Percentiles rank a stretch among this genome's conserved stretches.
phyloP scores from a whole-genome alignment of 2,329 filamentous ascomycete species.

The Exophiala spinifera region DNA sequence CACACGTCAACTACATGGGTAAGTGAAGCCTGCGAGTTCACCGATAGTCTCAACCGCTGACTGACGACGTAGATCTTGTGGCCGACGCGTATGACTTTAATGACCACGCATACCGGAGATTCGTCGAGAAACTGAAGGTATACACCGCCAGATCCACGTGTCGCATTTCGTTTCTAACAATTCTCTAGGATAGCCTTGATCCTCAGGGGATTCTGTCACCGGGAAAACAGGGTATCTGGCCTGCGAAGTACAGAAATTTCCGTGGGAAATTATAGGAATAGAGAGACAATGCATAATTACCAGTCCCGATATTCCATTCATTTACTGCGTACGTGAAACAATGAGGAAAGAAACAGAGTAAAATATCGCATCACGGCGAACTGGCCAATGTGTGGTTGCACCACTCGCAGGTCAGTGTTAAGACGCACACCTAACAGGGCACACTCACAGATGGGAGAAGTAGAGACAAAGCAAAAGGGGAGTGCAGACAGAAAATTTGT shows the following conservation, averaged over 20 bases:
- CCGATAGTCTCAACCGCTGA: neutral
- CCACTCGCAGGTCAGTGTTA: too few relatives aligned
- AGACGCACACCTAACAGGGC: too few relatives aligned
- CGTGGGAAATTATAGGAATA: constrained; percentile 9
- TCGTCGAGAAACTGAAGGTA: constrained; percentile 23
- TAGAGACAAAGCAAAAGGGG: too few relatives aligned
- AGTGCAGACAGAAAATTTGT: too few relatives aligned
- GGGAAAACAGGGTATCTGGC: constrained; percentile 49
- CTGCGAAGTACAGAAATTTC: constrained; percentile 13
- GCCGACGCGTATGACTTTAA: constrained; percentile 22
- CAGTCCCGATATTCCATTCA: too few relatives aligned
- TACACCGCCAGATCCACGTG: too few relatives aligned
- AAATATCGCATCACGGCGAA: too few relatives aligned
- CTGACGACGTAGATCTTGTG: constrained; percentile 13
- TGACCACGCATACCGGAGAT: constrained; percentile 22
- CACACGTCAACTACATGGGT: constrained; percentile 25
- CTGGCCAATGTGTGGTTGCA: too few relatives aligned
- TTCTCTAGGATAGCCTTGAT: constrained; percentile 42
- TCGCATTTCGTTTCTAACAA: neutral
- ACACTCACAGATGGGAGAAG: too few relatives aligned
- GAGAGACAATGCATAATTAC: neutral
- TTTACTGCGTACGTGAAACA: too few relatives aligned
- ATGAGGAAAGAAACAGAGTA: too few relatives aligned
- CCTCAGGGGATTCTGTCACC: constrained; percentile 49
- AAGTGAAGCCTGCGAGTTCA: neutral